Percentiles rank a stretch among this genome's conserved stretches.
phyloP scores from a whole-genome alignment of 495 filamentous ascomycete species.

The Parathielavia hyrcaniae region DNA sequence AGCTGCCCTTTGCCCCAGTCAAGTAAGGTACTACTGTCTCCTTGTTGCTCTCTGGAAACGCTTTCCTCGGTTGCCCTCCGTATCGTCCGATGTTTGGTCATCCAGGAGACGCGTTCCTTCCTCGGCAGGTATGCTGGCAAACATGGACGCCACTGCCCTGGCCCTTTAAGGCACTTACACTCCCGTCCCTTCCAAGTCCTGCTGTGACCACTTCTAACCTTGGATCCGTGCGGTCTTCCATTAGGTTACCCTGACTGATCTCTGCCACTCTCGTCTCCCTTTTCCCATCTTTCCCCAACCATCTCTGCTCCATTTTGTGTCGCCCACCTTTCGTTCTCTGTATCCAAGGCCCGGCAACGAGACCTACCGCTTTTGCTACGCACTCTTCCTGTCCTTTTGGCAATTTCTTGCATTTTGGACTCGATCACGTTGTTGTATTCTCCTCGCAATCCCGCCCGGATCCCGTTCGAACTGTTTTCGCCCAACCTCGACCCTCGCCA shows the following conservation, averaged over 20 bases:
- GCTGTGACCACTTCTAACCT: not conserved
- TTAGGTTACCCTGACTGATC: too few species aligned
- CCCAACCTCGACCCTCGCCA: not conserved
- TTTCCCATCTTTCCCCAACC: not conserved
- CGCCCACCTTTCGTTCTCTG: slow-evolving; percentile 16
- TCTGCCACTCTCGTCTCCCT: not conserved
- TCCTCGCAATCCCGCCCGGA: not conserved
- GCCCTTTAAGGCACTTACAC: not conserved
- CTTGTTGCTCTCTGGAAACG: not conserved
- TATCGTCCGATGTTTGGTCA: too few species aligned
- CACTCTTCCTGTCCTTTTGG: slow-evolving; percentile 6
- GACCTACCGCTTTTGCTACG: not conserved
- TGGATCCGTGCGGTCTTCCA: too few species aligned
- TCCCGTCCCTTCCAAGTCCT: not conserved
- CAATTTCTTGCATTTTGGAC: slow-evolving; percentile 7
- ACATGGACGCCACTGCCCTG: not conserved
- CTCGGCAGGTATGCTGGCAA: not conserved
- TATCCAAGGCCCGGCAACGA: slow-evolving; percentile 16
- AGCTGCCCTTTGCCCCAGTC: too few species aligned
- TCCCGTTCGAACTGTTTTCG: too few species aligned
- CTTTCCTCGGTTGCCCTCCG: too few species aligned
- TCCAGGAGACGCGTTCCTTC: not conserved
- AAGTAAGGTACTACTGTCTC: not conserved
- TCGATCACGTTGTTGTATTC: not conserved
- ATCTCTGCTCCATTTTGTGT: slow-evolving; percentile 13